Base-by-base conservation (phyloP, 129 eudicot genomes). In the Tagetes patula region DNA sequence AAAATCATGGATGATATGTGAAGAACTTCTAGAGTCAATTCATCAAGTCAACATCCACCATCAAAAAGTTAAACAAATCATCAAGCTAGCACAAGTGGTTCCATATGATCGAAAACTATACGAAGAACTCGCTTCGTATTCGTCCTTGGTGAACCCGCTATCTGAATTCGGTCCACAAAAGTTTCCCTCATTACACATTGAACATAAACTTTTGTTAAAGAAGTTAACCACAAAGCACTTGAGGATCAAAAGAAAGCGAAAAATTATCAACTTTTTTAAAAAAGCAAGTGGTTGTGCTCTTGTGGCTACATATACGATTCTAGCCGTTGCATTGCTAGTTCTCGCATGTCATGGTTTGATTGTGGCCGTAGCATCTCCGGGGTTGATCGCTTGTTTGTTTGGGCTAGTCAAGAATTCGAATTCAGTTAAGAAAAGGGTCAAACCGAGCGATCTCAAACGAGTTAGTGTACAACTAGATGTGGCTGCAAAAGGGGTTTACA, bases 401-500 rank as follows among this genome's bases (percentile, higher is more conserved):
- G 81, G 75, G 8, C 34, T 74, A 1, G 7, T 69, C 72, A 78
- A 71, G 80, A 83, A 70, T 52, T n/a, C 12, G 4, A 62, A 65
- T 8, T 1, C 13, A 34, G 74, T 38, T 13, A 75, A 39, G 38
- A 65, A 34, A 34, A 37, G 59, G 65, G 47, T 46, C 2, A 83
- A 69, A 74, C 69, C 33, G 34, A 69, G 38, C 27, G 53, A 59
- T 70, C 81, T 62, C 12, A 75, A 85, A 52, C 77, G 83, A 34
- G 64, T 83, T 14, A 78, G 80, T 6, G 70, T 55, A 37, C 91
- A 89, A 65, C 79, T 89, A 60, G 96, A 93, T 74, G 79, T 84
- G 9, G 96, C 96, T 14, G 95, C 95, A 14, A 84, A 80, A 82
- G 96, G 98, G 64, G 82, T 85, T 46, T 93, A 79, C 68, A 80